Percentiles rank a stretch among this genome's conserved stretches.
Evolutionary conservation across 2,329 filamentous ascomycete genomes (phyloP).

Genomic region (Escovopsis weberi): DNA sequence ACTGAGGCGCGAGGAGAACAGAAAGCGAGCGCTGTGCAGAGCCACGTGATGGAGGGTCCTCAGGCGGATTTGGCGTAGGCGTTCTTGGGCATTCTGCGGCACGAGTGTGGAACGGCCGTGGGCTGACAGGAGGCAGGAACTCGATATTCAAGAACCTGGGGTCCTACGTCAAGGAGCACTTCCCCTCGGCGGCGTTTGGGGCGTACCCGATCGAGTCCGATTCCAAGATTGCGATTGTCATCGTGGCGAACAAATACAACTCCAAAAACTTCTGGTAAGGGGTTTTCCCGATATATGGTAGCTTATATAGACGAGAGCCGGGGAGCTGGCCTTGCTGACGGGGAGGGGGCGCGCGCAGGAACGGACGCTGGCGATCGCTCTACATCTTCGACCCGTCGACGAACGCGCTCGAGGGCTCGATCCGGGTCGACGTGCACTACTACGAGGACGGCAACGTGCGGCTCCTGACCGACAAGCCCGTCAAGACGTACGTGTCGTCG

Average conservation of each 20-base stretch:
- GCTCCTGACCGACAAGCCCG: conserved; percentile 71
- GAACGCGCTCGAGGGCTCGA: conserved; percentile 54
- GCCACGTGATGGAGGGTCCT: conserved; percentile 60
- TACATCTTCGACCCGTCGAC: conserved; percentile 67
- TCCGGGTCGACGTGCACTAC: conserved; percentile 96
- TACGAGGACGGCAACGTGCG: conserved; percentile 98
- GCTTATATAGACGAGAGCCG: no score
- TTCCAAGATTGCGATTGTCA: conserved; percentile 60
- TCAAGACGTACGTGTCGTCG: conserved; percentile 46
- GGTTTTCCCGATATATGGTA: no score
- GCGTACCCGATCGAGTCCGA: conserved; percentile 71
- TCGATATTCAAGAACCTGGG: conserved; percentile 67
- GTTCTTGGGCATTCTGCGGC: no score
- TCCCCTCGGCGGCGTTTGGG: conserved; percentile 64
- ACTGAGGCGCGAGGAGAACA: conserved; percentile 21
- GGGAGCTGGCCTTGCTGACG: conserved; percentile 8
- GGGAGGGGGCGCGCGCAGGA: conserved; percentile 37
- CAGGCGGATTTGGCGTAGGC: conserved; percentile 69
- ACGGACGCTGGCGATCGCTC: conserved; percentile 85
- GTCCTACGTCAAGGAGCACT: conserved; percentile 75
- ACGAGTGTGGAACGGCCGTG: no score
- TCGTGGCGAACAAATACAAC: conserved; percentile 94
- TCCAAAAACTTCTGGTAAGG: conserved; percentile 93
- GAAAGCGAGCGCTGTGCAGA: conserved; percentile 74
- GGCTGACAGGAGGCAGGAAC: conserved; percentile 33